Evolutionary conservation across 2,329 filamentous ascomycete species (phyloP), one percentile per base, ranked within the genome.

Genomic region (Xylariaceae sp.): DNA sequence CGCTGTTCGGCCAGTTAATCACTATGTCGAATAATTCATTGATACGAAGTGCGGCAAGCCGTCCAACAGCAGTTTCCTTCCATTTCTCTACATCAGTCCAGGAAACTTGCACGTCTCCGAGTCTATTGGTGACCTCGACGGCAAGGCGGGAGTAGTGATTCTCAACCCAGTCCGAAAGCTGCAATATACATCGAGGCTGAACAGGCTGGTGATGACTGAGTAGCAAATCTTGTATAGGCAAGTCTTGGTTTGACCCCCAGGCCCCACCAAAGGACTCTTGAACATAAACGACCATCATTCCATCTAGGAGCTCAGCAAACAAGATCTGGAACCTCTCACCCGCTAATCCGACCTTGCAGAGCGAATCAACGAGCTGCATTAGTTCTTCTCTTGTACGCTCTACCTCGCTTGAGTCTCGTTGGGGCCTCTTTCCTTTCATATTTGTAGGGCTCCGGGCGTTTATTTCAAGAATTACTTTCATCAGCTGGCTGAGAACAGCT

Each of bases 1-100:
- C 78, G 60, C 87, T 91, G 29, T 80, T 72, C 3, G 89, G 88
- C 89, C 89, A 94, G 51, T 81, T 78, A 52, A 89, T 79, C 39
- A 92, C 85, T 65, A 93, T 92, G 65, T 92, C 88, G 64, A 92
- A 93, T 8, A 94, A 76, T 65, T 91, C 85, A 6, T 81, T 77
- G 39, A 88, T 89, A 36, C 90, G 81, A 41, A 89, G 76, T 15
- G 82, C 80, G 2, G 88, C 89, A 13, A 93, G 78, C 37, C 86
- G 81, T 2, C 82, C 82, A 37, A 90, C 71, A 13, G 86, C 87
- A 63, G 88, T 85, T 33, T 88, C 83, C 66, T 87, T 87, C 82
- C 87, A 91, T 57, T 83, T 83, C 59, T 85, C 81, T 35, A 88
- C 76, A 55, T 90, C 80, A 13, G 73, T 70, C 71, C 80, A 78